These are phyloP conservation scores for Colletotrichum tanaceti DNA, from an alignment of 2,329 filamentous ascomycete genomes.

Conservation along the genomic window DNA sequence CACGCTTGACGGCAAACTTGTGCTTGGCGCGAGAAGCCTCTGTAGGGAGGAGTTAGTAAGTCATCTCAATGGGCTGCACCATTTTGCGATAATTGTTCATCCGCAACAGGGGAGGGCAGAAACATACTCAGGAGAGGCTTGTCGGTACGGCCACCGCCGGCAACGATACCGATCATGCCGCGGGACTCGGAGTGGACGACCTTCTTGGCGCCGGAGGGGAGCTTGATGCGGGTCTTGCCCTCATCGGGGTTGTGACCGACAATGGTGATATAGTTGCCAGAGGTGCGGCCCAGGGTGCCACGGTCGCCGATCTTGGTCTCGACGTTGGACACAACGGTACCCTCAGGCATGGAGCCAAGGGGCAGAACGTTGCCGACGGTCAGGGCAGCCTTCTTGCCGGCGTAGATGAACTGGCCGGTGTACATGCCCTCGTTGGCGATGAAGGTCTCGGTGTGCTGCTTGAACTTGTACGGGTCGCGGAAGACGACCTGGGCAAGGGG, in stretches of 20 bases:
- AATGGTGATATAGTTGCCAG: slow-evolving; percentile 99
- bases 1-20: slow-evolving; percentile 99
- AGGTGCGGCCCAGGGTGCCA: slow-evolving; percentile 94
- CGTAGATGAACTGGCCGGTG: slow-evolving; percentile 99
- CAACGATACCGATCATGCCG: slow-evolving; percentile 99
- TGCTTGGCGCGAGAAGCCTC: slow-evolving; percentile 99
- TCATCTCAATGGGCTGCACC: not conserved
- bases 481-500: slow-evolving; percentile 96
- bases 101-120: slow-evolving; percentile 4
- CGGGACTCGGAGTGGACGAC: slow-evolving; percentile 89
- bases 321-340: slow-evolving; percentile 99
- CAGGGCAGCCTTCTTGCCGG: slow-evolving; percentile 97
- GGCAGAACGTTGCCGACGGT: slow-evolving; percentile 98
- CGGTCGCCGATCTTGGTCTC: slow-evolving; percentile 99
- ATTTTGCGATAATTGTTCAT: not conserved
- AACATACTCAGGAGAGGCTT: slow-evolving; percentile 94
- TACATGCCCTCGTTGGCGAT: slow-evolving; percentile 99
- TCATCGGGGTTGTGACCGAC: slow-evolving; percentile 98
- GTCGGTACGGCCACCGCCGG: slow-evolving; percentile 99
- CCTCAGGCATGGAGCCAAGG: slow-evolving; percentile 93
- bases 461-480: slow-evolving; percentile 98
- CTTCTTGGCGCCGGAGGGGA: slow-evolving; percentile 99
- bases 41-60: slow-evolving; percentile 62
- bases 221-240: slow-evolving; percentile 99
- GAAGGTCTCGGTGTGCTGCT: slow-evolving; percentile 98